Evolutionary conservation across 2,329 filamentous ascomycete species (phyloP).

Genomic region (Thelonectria rubi): DNA sequence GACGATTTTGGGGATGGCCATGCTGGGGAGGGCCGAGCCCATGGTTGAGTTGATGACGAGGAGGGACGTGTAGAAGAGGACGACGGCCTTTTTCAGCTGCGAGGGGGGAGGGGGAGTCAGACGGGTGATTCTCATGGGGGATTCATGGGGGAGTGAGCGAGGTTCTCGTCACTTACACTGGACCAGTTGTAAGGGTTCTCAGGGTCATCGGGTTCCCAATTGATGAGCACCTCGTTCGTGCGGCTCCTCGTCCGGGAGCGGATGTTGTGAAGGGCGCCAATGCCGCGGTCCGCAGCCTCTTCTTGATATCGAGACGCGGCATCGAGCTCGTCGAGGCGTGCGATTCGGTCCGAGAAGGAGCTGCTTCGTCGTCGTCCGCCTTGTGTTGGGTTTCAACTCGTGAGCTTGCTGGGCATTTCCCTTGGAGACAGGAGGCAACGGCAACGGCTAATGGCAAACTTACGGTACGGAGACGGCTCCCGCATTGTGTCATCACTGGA

Average conservation of each 20-base stretch:
- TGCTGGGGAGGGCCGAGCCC: slow-evolving; percentile 70
- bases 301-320: slow-evolving; percentile 52
- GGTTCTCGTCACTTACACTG: slow-evolving; percentile 38
- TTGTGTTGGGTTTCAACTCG: slow-evolving; percentile 14
- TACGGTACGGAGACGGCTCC: slow-evolving; percentile 40
- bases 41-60: slow-evolving; percentile 75
- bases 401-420: slow-evolving; percentile 26
- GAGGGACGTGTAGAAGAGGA: slow-evolving; percentile 64
- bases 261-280: slow-evolving; percentile 47
- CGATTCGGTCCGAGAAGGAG: slow-evolving; percentile 37
- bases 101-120: neutral
- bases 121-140: too few relatives aligned
- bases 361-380: slow-evolving; percentile 40
- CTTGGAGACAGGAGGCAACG: neutral
- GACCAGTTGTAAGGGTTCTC: slow-evolving; percentile 66
- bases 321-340: slow-evolving; percentile 51
- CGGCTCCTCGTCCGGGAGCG: slow-evolving; percentile 47
- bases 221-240: slow-evolving; percentile 49
- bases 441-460: slow-evolving; percentile 29
- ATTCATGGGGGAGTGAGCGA: neutral
- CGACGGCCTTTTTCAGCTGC: slow-evolving; percentile 63
- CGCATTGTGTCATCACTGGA: slow-evolving; percentile 42
- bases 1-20: slow-evolving; percentile 67
- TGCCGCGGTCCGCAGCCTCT: slow-evolving; percentile 50
- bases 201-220: slow-evolving; percentile 58